These are phyloP conservation scores for Grosmannia serpens DNA, from an alignment of 2,329 filamentous ascomycete species.

Conservation along the genomic window DNA sequence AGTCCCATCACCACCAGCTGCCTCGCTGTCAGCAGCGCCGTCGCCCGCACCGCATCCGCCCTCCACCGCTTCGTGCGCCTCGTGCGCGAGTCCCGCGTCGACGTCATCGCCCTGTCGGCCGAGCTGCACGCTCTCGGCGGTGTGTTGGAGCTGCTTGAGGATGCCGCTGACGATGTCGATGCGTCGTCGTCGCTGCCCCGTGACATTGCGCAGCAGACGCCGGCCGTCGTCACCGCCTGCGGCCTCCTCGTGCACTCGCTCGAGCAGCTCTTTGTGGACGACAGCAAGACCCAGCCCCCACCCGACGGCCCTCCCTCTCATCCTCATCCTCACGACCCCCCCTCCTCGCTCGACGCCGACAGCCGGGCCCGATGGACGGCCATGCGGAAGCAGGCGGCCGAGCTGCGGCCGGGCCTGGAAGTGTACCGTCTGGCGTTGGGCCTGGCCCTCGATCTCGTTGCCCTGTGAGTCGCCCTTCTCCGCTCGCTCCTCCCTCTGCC, in stretches of 20 bases:
- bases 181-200: constrained; percentile 17
- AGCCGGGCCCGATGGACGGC: constrained; percentile 19
- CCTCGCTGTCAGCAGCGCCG: constrained; percentile 22
- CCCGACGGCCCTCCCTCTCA: too few relatives aligned
- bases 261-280: constrained; percentile 18
- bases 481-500: background rate
- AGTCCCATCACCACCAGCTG: constrained; percentile 17
- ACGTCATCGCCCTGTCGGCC: constrained; percentile 26
- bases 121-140: constrained; percentile 29
- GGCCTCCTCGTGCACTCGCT: constrained; percentile 24
- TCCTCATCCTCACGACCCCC: too few relatives aligned
- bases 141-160: constrained; percentile 25
- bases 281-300: background rate
- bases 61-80: constrained; percentile 26
- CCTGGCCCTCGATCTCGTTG: constrained; percentile 28
- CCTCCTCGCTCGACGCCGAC: too few relatives aligned
- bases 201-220: constrained; percentile 23
- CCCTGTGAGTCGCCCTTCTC: constrained; percentile 18
- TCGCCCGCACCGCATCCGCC: constrained; percentile 20
- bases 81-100: constrained; percentile 27
- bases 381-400: constrained; percentile 20
- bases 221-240: constrained; percentile 24
- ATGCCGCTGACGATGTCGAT: constrained; percentile 14
- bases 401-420: constrained; percentile 22
- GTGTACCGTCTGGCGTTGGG: constrained; percentile 27